Evolutionary conservation across 2,329 filamentous ascomycete genomes (phyloP), one percentile per base, ranked within the genome.

Genomic region (Paraconiothyrium brasiliense): DNA sequence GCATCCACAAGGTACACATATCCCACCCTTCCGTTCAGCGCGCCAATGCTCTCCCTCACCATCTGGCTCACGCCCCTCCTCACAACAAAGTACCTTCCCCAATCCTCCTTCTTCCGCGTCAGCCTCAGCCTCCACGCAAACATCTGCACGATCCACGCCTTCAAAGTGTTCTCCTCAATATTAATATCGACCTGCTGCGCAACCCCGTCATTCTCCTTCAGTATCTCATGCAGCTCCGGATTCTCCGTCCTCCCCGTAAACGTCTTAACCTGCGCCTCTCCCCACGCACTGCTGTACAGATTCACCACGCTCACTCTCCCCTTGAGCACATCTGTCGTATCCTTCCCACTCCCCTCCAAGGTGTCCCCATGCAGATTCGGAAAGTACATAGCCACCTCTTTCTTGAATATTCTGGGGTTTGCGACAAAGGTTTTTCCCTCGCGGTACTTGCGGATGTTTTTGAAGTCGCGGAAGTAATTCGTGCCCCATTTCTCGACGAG

Each of bases 401-500:
- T 86, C 73, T 89, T 91, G 85, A 98, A 98, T 52, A 94, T 85
- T n/a, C 90, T 85, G 4, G 91, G 88, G 41, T 94, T 94, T 22
- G 93, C 89, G 55, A 94, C 83, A 81, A 97, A 99, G 27, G 93
- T 93, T 80, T 99, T 99, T 73, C 95, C 95, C 71, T 93, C 88
- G 80, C 85, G 81, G 67, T 95, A 90, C 67, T 80, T 78, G 27
- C 90, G 84, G 79, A 97, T 87, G 80, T 96, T 95, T 62, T 87
- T 88, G 91, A 93, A 97, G 84, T 99, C 94, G 78, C 93, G 91
- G 82, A 97, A 99, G 80, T 99, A 99, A 2, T 94, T 94, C 61
- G 92, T 92, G 22, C 90, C 84, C 74, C 96, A 90, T 77, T 93
- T 89, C 68, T 87, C 85, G 48, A 92, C 92, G 57, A 98, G 83